These are phyloP conservation scores for Triadica sebifera DNA, from an alignment of 345 rosid genomes.

Conservation along the genomic window DNA sequence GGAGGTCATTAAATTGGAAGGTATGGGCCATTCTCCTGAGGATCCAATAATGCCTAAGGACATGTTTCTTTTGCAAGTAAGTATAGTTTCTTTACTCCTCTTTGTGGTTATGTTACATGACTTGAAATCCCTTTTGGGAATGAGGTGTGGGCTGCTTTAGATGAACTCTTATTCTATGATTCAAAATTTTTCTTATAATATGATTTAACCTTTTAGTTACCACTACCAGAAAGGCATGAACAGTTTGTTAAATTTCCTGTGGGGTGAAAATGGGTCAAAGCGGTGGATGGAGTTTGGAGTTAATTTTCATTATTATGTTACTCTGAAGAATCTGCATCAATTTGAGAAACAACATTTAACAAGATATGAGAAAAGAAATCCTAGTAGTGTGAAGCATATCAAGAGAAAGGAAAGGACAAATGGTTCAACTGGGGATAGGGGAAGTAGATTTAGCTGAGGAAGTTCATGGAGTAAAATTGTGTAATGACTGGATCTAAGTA, in stretches of 20 bases:
- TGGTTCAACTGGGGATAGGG: too few species aligned
- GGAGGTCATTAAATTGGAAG: slow-evolving; percentile 95
- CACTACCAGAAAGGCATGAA: not conserved
- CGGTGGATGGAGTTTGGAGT: not conserved
- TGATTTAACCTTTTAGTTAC: not conserved
- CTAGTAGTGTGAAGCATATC: too few species aligned
- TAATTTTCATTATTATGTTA: not conserved
- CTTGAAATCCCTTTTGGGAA: not conserved
- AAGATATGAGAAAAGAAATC: too few species aligned
- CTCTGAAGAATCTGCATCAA: not conserved
- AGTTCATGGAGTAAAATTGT: not conserved
- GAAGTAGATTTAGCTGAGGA: not conserved
- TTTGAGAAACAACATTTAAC: not conserved
- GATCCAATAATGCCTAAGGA: slow-evolving; percentile 89
- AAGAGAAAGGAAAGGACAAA: too few species aligned
- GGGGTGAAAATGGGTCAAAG: not conserved
- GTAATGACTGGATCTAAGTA: not conserved
- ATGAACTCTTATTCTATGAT: not conserved
- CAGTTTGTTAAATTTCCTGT: not conserved
- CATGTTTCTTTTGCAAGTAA: slow-evolving; percentile 87
- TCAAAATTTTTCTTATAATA: not conserved
- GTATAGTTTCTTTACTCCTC: slow-evolving; percentile 11
- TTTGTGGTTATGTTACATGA: not conserved
- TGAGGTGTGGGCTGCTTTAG: not conserved
- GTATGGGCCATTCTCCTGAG: slow-evolving; percentile 83